These are phyloP conservation scores for Diplodia sapinea DNA, from an alignment of 2,329 filamentous ascomycete species.

Conservation along the genomic window DNA sequence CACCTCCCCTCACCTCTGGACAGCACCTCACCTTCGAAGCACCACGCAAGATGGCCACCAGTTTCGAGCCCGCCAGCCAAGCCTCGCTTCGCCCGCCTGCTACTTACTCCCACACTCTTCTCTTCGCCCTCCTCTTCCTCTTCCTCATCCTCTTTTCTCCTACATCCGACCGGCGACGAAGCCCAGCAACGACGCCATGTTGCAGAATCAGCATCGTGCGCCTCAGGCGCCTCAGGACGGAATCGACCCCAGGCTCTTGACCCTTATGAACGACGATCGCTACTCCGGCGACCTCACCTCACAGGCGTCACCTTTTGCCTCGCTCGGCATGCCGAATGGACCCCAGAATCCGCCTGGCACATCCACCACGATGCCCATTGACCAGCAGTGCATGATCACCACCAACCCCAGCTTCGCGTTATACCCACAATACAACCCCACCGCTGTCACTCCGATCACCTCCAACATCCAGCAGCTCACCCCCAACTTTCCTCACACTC, in stretches of 20 bases:
- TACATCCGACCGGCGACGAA: background rate
- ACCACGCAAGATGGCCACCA: background rate
- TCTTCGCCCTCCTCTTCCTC: background rate
- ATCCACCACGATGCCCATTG: background rate
- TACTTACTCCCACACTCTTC: background rate
- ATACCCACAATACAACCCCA: background rate
- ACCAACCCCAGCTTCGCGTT: background rate
- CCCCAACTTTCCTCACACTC: background rate
- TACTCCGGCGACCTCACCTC: background rate
- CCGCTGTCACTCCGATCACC: background rate
- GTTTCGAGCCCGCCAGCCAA: background rate
- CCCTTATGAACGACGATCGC: background rate
- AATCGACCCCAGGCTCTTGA: too few species aligned
- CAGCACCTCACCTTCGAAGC: background rate
- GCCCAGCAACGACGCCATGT: background rate
- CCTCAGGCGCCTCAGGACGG: background rate
- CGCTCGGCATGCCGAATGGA: background rate
- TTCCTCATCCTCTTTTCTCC: background rate
- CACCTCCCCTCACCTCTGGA: background rate
- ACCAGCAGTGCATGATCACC: background rate
- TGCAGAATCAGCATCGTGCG: background rate
- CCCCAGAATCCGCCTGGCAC: background rate
- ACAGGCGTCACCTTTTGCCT: background rate
- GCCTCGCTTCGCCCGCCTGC: background rate
- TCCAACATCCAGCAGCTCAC: background rate